These are phyloP conservation scores for Bauhinia variegata DNA, from an alignment of 306 rosid genomes.

Conservation along the genomic window DNA sequence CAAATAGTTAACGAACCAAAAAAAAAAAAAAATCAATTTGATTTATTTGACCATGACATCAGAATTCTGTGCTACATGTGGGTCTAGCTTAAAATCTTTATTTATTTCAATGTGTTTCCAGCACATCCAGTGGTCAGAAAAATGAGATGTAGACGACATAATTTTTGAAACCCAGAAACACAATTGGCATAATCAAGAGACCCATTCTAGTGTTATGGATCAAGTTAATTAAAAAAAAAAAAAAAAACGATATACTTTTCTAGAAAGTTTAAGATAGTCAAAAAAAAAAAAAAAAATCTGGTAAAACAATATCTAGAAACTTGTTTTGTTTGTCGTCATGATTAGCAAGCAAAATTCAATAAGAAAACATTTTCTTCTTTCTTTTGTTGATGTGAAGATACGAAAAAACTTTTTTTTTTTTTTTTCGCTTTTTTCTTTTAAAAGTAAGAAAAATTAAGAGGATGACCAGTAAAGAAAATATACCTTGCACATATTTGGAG, in stretches of 20 bases:
- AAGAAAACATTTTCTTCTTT: too few relatives aligned
- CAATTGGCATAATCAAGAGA: constrained; percentile 5
- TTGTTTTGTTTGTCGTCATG: neutral
- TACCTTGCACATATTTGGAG: constrained; percentile 82
- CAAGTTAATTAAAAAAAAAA: constrained; percentile 1
- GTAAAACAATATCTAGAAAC: neutral
- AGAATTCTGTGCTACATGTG: constrained; percentile 33
- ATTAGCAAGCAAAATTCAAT: neutral
- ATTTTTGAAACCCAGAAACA: neutral
- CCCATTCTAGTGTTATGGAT: constrained; percentile 22
- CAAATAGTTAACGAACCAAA: neutral
- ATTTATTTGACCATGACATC: too few relatives aligned
- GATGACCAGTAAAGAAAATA: neutral
- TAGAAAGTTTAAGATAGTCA: neutral
- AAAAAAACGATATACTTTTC: neutral
- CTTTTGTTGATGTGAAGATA: too few relatives aligned
- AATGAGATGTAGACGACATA: too few relatives aligned
- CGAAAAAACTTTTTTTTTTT: too few relatives aligned
- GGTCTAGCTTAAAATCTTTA: constrained; percentile 31
- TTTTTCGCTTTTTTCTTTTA: neutral
- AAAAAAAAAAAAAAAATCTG: neutral
- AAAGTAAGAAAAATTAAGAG: neutral
- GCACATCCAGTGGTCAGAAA: too few relatives aligned
- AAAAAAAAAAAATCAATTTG: too few relatives aligned
- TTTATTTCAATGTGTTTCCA: neutral